Evolutionary conservation across 2,329 filamentous ascomycete species (phyloP).

Genomic region (Fusarium kyushuense): DNA sequence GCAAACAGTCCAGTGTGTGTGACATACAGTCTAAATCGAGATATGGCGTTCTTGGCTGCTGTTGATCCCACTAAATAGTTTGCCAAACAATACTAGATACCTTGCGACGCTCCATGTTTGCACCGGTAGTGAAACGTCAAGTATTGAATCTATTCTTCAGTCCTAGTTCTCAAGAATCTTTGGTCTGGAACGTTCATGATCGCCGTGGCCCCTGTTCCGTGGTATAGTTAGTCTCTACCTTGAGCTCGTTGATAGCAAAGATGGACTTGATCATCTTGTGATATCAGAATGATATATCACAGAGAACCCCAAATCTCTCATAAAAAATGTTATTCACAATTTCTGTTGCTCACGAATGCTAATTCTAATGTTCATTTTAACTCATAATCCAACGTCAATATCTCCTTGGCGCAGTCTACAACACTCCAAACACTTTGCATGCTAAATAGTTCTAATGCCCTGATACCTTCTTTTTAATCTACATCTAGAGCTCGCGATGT

Average conservation of each 20-base stretch:
- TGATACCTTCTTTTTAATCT: constrained; percentile 1
- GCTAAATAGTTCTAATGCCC: not conserved
- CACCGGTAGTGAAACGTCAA: not conserved
- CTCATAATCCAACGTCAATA: constrained; percentile 16
- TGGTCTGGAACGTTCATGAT: not conserved
- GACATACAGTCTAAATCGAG: not conserved
- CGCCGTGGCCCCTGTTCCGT: too few species aligned
- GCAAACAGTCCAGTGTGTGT: not conserved
- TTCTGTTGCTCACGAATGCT: not conserved
- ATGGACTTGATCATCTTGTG: too few species aligned
- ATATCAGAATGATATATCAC: not conserved
- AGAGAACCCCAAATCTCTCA: not conserved
- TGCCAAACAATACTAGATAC: not conserved
- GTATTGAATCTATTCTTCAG: not conserved
- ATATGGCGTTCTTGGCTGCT: not conserved
- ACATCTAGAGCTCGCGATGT: constrained; percentile 13
- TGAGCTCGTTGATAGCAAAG: too few species aligned
- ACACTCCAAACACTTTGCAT: constrained; percentile 1
- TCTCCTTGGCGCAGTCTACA: constrained; percentile 15
- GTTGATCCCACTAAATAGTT: not conserved
- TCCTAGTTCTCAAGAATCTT: not conserved
- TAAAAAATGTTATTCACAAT: not conserved
- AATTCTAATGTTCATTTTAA: constrained; percentile 14
- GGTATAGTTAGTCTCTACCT: too few species aligned
- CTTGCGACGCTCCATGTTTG: not conserved